Evolutionary conservation across 1,284 basidiomycete species (phyloP), one percentile per base, ranked within the genome.

Genomic region (Sanghuangporus weigelae): DNA sequence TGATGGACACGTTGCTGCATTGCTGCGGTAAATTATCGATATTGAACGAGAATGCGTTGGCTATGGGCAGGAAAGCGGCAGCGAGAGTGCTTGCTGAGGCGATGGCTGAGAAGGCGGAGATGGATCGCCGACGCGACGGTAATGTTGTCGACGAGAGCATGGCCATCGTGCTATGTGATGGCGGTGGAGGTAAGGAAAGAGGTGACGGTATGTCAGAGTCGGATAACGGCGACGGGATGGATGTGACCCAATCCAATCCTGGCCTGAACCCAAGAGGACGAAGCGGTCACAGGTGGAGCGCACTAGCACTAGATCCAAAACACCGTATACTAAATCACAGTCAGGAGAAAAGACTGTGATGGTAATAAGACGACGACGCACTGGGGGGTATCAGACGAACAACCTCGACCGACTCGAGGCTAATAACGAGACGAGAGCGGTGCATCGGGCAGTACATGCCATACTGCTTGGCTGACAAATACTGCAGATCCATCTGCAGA

Each of bases 1-100:
- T 68, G 36, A 92, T 73, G 49, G 81, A 79, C 40, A 90, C 78
- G 68, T 84, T 81, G 59, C 75, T 70, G 72, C 90, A 92, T 75
- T 91, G 89, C 57, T 78, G 72, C 0, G 90, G 87, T 19, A 78
- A 71, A 63, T 69, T 74, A 10, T 78, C 74, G 72, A 91, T 85
- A 40, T 77, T 75, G 81, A 88, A 92, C 7, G 84, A 79, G 71
- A 81, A 89, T n/a, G 82, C 83, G 39, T 68, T 50, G 60, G 71
- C 68, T 69, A 72, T 69, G 51, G 73, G 31, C 36, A 60, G 6
- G 46, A 53, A 62, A 14, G 54, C 39, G 4, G 42, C 40, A 38
- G 23, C 2, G 2, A 57, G 26, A 26, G 23, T n/a, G 38, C n/a
- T 57, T 23, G 56, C 21, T 2, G 56, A 26, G 4, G 39, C 26